phyloP scores from a whole-genome alignment of 2,329 filamentous ascomycete species.

The Arachnomyces sp. region DNA sequence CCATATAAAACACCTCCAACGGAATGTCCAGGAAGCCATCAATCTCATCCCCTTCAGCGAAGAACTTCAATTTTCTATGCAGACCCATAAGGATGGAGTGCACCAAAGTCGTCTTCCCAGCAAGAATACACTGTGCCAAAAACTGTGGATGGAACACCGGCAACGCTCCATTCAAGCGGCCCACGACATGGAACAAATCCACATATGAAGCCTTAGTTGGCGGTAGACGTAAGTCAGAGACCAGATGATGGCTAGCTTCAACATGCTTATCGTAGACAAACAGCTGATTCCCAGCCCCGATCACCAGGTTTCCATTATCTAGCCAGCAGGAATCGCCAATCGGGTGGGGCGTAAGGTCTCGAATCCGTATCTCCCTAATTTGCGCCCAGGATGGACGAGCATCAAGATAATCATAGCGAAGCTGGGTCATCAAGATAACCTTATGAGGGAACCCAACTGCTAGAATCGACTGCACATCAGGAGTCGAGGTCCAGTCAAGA shows the following conservation, averaged over 20 bases:
- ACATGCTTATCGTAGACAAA: slow-evolving; percentile 76
- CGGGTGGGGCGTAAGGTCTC: slow-evolving; percentile 74
- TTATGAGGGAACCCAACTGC: slow-evolving; percentile 88
- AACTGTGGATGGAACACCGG: slow-evolving; percentile 91
- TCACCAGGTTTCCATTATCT: slow-evolving; percentile 70
- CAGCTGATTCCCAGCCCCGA: slow-evolving; percentile 85
- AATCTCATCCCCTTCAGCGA: slow-evolving; percentile 68
- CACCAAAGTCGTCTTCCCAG: slow-evolving; percentile 65
- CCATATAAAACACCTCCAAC: slow-evolving; percentile 40
- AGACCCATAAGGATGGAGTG: slow-evolving; percentile 65
- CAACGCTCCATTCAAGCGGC: slow-evolving; percentile 74
- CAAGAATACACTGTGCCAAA: slow-evolving; percentile 73
- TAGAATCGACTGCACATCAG: slow-evolving; percentile 77
- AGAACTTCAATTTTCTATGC: slow-evolving; percentile 70
- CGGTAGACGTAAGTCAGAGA: slow-evolving; percentile 47
- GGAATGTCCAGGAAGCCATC: slow-evolving; percentile 64
- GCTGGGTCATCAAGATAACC: slow-evolving; percentile 72
- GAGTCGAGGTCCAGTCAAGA: slow-evolving; percentile 88
- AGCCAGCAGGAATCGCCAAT: slow-evolving; percentile 94
- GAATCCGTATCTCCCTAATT: slow-evolving; percentile 72
- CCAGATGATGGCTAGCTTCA: slow-evolving; percentile 52
- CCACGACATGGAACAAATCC: slow-evolving; percentile 74
- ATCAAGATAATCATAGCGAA: slow-evolving; percentile 86
- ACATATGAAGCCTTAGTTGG: slow-evolving; percentile 43
- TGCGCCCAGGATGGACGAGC: slow-evolving; percentile 82